Evolutionary conservation across 1,284 basidiomycete genomes (phyloP).

Genomic region (Mycena citricolor): DNA sequence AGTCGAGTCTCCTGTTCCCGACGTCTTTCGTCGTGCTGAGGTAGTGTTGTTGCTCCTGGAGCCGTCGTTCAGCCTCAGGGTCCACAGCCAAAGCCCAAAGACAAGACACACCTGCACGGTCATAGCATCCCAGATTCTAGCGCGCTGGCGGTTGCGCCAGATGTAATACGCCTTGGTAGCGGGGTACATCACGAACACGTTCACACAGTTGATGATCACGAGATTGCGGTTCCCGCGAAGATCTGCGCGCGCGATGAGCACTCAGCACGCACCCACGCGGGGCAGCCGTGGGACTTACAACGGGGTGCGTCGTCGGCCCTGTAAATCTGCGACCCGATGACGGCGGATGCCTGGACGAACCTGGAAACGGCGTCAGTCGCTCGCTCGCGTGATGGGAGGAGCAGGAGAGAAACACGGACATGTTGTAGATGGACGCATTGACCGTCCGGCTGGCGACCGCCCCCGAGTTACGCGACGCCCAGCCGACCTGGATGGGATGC

Average conservation of each 20-base stretch:
- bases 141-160: conserved; percentile 50
- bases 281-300: conserved; percentile 34
- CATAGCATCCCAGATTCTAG: conserved; percentile 53
- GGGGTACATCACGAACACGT: conserved; percentile 51
- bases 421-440: conserved; percentile 56
- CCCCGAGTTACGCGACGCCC: conserved; percentile 57
- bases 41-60: conserved; percentile 43
- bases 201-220: conserved; percentile 46
- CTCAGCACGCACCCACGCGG: background rate
- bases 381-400: no score
- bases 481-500: conserved; percentile 45
- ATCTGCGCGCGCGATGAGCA: conserved; percentile 34
- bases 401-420: conserved; percentile 32
- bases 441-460: conserved; percentile 56
- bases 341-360: conserved; percentile 46
- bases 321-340: conserved; percentile 51
- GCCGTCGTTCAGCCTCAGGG: background rate
- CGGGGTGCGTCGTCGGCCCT: conserved; percentile 50
- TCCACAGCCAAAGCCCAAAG: background rate
- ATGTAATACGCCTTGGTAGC: conserved; percentile 50
- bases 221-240: conserved; percentile 48
- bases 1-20: conserved; percentile 43
- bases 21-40: conserved; percentile 41
- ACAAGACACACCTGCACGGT: conserved; percentile 39
- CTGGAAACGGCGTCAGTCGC: no score